phyloP scores from a whole-genome alignment of 176 grass and related monocot species.

The Musa beccarii region DNA sequence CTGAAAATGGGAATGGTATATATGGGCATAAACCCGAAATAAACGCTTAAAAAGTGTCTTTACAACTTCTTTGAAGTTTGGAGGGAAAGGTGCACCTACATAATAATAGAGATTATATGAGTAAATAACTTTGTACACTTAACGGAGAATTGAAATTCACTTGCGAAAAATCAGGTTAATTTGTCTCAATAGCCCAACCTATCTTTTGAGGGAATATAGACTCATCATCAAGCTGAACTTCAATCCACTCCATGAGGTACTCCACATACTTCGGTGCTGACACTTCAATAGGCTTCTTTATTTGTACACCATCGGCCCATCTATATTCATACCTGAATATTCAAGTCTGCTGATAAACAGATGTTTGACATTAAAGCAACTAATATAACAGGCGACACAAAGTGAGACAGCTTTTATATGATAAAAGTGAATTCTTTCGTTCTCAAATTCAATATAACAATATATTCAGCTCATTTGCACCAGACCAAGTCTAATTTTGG shows the following conservation, averaged over 20 bases:
- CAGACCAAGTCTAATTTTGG: no score
- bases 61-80: conserved; percentile 96
- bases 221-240: conserved; percentile 92
- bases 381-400: not conserved
- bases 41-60: conserved; percentile 94
- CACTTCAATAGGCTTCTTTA: conserved; percentile 98
- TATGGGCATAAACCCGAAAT: conserved; percentile 97
- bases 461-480: no score
- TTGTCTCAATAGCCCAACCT: conserved; percentile 33
- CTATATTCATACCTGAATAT: conserved; percentile 87
- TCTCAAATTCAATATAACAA: no score
- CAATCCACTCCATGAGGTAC: conserved; percentile 99
- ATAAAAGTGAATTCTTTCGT: no score
- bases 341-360: not conserved
- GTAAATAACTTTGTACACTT: not conserved
- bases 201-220: conserved; percentile 94
- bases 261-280: conserved; percentile 98
- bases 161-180: not conserved
- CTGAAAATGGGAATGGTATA: conserved; percentile 90
- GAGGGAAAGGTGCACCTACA: conserved; percentile 72
- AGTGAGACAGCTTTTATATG: not conserved
- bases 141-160: not conserved
- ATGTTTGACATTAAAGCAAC: not conserved
- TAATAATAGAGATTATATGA: conserved; percentile 6
- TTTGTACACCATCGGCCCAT: conserved; percentile 95